phyloP scores from a whole-genome alignment of 2,329 filamentous ascomycete species.

The Fusarium aywerte region DNA sequence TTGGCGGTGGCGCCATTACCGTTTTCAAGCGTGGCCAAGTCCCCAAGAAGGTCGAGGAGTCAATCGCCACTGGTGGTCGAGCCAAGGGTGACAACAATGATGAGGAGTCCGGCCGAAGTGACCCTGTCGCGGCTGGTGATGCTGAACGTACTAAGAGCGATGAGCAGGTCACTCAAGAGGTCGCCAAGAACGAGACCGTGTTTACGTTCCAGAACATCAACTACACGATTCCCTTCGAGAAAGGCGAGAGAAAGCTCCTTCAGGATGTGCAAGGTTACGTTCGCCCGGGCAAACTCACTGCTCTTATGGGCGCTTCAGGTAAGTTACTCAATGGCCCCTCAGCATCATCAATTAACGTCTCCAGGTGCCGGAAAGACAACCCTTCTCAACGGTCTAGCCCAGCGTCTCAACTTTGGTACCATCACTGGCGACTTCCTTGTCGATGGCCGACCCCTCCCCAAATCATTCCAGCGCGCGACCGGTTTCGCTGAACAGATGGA shows the following conservation, averaged over 20 bases:
- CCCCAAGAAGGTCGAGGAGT: constrained; percentile 66
- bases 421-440: constrained; percentile 83
- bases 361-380: constrained; percentile 75
- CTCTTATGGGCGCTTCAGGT: constrained; percentile 74
- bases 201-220: constrained; percentile 65
- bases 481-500: constrained; percentile 76
- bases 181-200: constrained; percentile 70
- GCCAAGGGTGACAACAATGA: constrained; percentile 57
- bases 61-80: constrained; percentile 63
- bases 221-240: constrained; percentile 65
- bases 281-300: constrained; percentile 82
- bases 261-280: constrained; percentile 86
- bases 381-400: constrained; percentile 77
- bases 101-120: constrained; percentile 56
- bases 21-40: constrained; percentile 72
- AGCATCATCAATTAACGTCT: not conserved
- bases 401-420: constrained; percentile 79
- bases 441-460: constrained; percentile 76
- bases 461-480: constrained; percentile 82
- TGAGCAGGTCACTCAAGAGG: constrained; percentile 50
- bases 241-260: constrained; percentile 73
- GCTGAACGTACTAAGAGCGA: constrained; percentile 44
- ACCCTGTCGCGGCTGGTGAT: constrained; percentile 44
- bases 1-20: constrained; percentile 68
- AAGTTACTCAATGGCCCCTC: constrained; percentile 14